Base-by-base conservation (phyloP, 202 grass and related monocot genomes). In the Zizania palustris region DNA sequence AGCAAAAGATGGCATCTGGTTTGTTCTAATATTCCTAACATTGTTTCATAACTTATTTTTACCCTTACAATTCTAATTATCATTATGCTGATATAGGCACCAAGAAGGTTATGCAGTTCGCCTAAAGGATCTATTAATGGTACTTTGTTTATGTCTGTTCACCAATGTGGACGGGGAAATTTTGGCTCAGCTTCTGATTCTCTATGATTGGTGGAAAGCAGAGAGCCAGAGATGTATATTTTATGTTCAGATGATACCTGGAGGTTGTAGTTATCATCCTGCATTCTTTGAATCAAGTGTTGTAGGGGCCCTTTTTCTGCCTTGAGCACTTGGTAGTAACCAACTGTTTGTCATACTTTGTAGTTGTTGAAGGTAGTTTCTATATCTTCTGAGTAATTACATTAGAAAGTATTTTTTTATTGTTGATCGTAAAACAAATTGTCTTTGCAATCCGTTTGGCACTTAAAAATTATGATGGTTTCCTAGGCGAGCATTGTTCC, bases 1-100 rank as follows among this genome's bases (percentile, higher is more conserved):
- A 95, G 85, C 80, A 88, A 95, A 68, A 82, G 42, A 20, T 98
- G 96, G 96, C 96, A 95, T 85, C 87, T 98, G 91, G 96, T 98
- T 69, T 78, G 89, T 90, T 79, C 57, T 78, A 75, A 55, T n/a
- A 62, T 73, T 84, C 41, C 75, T 82, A 56, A 10, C 40, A 44
- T 75, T 64, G 38, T 70, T 11, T 60, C 22, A 33, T 85, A 73
- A 43, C 51, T 54, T 78, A 19, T 74, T 76, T 66, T 21, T 76
- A 72, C 69, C 9, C 86, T 65, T 54, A 62, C 14, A 77, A 18
- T 56, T 80, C 48, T 84, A 73, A 83, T 56, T 72, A 68, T 62
- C 51, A 69, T 43, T 77, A 34, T 70, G 28, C 74, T 80, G 56
- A 68, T 89, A 64, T 66, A 98, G 96, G 91, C 86, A 69, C 96